These are phyloP conservation scores for Zychaea mexicana DNA, from an alignment of 371 early-diverging fungal genomes.

Conservation along the genomic window DNA sequence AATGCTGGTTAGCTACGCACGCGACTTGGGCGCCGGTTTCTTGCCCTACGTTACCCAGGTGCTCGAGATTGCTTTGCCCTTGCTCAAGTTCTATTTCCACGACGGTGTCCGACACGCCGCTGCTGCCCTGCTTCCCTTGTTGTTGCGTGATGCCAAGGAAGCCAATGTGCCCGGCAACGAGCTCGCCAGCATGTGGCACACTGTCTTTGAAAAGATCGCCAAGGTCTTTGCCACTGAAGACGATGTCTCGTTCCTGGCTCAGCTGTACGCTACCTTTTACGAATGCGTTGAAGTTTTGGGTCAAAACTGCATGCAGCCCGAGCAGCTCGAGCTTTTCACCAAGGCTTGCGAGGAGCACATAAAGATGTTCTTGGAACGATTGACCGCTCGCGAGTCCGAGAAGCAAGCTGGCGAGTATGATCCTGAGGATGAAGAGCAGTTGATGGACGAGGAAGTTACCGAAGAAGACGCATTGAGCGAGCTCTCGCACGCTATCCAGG, in stretches of 20 bases:
- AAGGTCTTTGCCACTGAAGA: slow-evolving; percentile 73
- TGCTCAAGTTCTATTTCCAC: slow-evolving; percentile 95
- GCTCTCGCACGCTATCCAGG: slow-evolving; percentile 75
- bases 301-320: slow-evolving; percentile 61
- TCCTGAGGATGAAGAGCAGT: slow-evolving; percentile 86
- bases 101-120: slow-evolving; percentile 94
- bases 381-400: slow-evolving; percentile 71
- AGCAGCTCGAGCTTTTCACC: slow-evolving; percentile 68
- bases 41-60: slow-evolving; percentile 80
- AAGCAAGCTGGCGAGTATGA: slow-evolving; percentile 82
- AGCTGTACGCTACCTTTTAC: slow-evolving; percentile 75
- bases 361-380: slow-evolving; percentile 68
- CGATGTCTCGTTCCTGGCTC: slow-evolving; percentile 78
- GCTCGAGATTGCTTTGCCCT: slow-evolving; percentile 82
- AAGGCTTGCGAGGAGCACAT: slow-evolving; percentile 70
- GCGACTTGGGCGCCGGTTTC: slow-evolving; percentile 90
- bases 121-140: slow-evolving; percentile 78
- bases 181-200: slow-evolving; percentile 62
- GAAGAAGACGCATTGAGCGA: slow-evolving; percentile 85
- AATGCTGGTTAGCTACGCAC: slow-evolving; percentile 94
- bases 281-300: slow-evolving; percentile 76
- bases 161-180: slow-evolving; percentile 46
- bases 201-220: slow-evolving; percentile 67
- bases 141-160: slow-evolving; percentile 70
- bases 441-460: slow-evolving; percentile 78